phyloP scores from a whole-genome alignment of 768 basidiomycete genomes.

The Lanmaoa pseudosensibilis region DNA sequence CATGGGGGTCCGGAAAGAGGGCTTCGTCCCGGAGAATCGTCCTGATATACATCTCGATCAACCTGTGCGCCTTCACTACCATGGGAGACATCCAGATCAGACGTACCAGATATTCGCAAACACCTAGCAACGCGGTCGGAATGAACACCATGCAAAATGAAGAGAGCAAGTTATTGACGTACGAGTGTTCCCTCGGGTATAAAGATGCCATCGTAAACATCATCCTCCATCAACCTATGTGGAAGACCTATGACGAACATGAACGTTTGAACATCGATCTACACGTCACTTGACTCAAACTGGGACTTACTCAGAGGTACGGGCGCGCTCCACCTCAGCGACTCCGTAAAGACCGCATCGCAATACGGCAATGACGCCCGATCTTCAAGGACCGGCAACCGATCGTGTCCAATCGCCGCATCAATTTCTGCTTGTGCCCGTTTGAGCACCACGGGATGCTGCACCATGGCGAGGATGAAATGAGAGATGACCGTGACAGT shows the following conservation, averaged over 20 bases:
- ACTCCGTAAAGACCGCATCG: conserved; percentile 56
- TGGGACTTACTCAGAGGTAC: conserved; percentile 53
- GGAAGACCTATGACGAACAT: conserved; percentile 48
- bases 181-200: conserved; percentile 66
- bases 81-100: neutral
- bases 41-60: conserved; percentile 30
- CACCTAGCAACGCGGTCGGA: conserved; percentile 30
- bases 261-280: conserved; percentile 1
- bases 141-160: neutral
- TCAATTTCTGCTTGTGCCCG: conserved; percentile 71
- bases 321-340: conserved; percentile 54
- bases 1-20: conserved; percentile 49
- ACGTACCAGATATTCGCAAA: conserved; percentile 64
- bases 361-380: conserved; percentile 55
- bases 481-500: conserved; percentile 52
- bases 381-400: conserved; percentile 63
- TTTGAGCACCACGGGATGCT: conserved; percentile 53
- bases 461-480: conserved; percentile 68
- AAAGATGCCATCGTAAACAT: conserved; percentile 56
- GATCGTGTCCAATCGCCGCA: conserved; percentile 38
- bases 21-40: conserved; percentile 48
- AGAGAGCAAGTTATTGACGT: conserved; percentile 13
- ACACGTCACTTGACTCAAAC: neutral
- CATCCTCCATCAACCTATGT: conserved; percentile 64
- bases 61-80: no score